Percentiles rank a stretch among this genome's conserved stretches.
Conservation (phyloP, 306 rosid genomes). For the Delonix regia region DNA sequence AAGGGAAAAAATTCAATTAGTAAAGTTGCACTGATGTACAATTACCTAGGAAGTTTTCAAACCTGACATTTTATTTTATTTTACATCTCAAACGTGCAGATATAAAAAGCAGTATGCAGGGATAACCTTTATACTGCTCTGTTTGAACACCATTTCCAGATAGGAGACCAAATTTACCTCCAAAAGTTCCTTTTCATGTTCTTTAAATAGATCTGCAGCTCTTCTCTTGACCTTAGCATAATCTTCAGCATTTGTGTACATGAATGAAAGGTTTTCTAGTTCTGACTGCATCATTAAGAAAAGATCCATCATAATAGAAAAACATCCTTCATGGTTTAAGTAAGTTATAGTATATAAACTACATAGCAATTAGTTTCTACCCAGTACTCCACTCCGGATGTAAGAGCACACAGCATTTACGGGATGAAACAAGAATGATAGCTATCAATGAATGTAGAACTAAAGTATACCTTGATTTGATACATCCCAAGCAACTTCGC, state of each 20-base stretch:
- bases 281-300: constrained; percentile 72
- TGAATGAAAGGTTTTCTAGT: constrained; percentile 94
- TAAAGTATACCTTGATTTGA: constrained; percentile 86
- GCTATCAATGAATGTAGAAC: constrained; percentile 5
- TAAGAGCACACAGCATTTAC: constrained; percentile 10
- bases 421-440: constrained; percentile 30
- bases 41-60: constrained; percentile 18
- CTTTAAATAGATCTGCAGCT: constrained; percentile 80
- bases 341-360: constrained; percentile 12
- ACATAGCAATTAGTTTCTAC: constrained; percentile 23
- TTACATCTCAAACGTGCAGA: constrained; percentile 16
- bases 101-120: constrained; percentile 16
- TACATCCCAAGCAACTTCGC: constrained; percentile 99
- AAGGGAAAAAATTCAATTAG: constrained; percentile 42
- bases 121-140: constrained; percentile 17
- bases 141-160: constrained; percentile 29
- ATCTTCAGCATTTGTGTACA: constrained; percentile 94
- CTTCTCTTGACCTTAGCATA: constrained; percentile 91
- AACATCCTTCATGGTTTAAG: constrained; percentile 27
- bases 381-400: constrained; percentile 11
- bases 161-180: constrained; percentile 62
- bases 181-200: constrained; percentile 89
- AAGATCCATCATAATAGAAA: constrained; percentile 15
- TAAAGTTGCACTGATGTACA: constrained; percentile 30
- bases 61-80: neutral